Base-by-base conservation (phyloP, 306 rosid species). In the Notholithocarpus densiflorus region DNA sequence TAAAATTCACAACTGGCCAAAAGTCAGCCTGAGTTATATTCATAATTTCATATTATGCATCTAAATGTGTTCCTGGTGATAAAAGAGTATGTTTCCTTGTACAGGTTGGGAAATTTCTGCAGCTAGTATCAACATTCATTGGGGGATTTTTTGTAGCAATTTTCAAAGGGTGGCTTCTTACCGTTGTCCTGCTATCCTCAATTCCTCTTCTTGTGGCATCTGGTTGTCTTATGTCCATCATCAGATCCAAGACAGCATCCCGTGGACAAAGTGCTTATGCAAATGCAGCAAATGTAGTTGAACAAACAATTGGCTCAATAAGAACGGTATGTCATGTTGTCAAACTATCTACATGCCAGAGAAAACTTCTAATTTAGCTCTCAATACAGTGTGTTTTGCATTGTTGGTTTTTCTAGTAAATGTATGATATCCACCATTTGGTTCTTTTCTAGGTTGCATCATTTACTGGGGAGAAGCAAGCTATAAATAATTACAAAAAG, bases 101-200 rank as follows among this genome's bases (percentile, higher is more conserved):
- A 83, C 85, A 92, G 97, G 97, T 92, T 71, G 97, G 94, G 45
- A 85, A 84, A 54, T 80, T 87, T 80, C 54, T 89, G 79, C 94
- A 92, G 24, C 74, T 87, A 3, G 23, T 88, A 55, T 51, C 88
- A 31, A 79, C 84, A 12, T 88, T 92, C 81, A 32, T 84, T 3
- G 97, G 89, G 71, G 92, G 94, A 20, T 82, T 92, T 74, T 48
- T 75, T 18, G 78, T 92, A 76, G 97, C 94, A 78, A 86, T 92
- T 80, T 27, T 82, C 84, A 84, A 87, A 85, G 97, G 97, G 20
- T 89, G 97, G 97, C 92, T 88, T 77, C 89, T 92, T 31, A 70
- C 90, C 59, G 87, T 92, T 34, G 92, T 92, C 71, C 82, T 89
- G 84, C 74, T 92, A 83, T 78, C 92, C 24, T 79, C 87, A 24